phyloP scores from a whole-genome alignment of 345 rosid genomes.

The Eucalyptus sideroxylon region DNA sequence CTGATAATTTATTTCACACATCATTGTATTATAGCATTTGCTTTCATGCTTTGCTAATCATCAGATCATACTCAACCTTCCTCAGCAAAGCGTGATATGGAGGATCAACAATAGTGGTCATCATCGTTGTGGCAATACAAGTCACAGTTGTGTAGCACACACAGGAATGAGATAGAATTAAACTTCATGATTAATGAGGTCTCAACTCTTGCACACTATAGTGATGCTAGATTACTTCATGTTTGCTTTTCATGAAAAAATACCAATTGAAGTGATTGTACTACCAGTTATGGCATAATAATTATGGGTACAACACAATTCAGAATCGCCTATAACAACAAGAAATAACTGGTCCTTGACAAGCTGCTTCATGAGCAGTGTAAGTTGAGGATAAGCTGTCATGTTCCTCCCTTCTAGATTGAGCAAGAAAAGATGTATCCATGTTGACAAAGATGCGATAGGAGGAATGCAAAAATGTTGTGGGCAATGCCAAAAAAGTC shows the following conservation, averaged over 20 bases:
- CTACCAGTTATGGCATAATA: background rate
- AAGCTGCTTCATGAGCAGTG: background rate
- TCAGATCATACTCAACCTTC: background rate
- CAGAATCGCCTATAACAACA: background rate
- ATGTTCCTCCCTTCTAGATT: background rate
- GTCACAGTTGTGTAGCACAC: background rate
- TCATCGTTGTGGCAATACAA: background rate
- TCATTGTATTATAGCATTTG: background rate
- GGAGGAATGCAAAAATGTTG: background rate
- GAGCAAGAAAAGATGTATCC: background rate
- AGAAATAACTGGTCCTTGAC: background rate
- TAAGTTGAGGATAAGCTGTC: background rate
- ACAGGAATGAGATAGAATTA: background rate
- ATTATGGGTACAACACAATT: background rate
- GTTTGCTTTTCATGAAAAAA: background rate
- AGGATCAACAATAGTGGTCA: background rate
- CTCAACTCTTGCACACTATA: background rate
- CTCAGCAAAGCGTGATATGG: background rate
- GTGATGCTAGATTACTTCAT: background rate
- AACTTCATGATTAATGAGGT: background rate
- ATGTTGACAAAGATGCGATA: background rate
- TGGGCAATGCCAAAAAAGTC: background rate
- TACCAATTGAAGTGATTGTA: background rate
- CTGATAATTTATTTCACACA: background rate
- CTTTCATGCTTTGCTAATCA: background rate